Evolutionary conservation across 1,284 basidiomycete species (phyloP).

Genomic region (Megacollybia platyphylla): DNA sequence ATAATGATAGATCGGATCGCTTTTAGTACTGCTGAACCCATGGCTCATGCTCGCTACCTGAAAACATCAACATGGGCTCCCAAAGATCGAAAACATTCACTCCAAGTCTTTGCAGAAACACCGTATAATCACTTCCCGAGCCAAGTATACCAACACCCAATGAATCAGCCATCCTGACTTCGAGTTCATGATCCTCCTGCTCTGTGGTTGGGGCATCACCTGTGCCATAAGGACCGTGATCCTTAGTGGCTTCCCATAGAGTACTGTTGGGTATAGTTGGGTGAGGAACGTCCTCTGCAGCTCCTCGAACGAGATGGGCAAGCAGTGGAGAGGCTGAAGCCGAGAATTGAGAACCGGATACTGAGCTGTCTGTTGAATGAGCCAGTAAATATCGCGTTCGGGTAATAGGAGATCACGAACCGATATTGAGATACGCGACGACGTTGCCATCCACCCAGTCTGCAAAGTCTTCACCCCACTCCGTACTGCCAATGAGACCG

Average conservation of each 20-base stretch:
- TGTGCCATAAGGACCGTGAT: constrained; percentile 27
- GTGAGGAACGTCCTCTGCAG: constrained; percentile 48
- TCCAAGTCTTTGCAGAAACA: constrained; percentile 47
- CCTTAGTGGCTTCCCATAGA: constrained; percentile 38
- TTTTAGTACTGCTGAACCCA: constrained; percentile 31
- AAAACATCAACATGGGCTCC: constrained; percentile 67
- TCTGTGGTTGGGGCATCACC: constrained; percentile 1
- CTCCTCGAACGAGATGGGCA: constrained; percentile 45
- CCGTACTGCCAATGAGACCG: constrained; percentile 69
- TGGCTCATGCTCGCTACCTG: constrained; percentile 41
- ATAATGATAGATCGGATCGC: constrained; percentile 65
- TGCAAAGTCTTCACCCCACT: constrained; percentile 73
- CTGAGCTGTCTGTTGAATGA: constrained; percentile 38
- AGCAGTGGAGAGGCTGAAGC: constrained; percentile 55
- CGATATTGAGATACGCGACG: constrained; percentile 71
- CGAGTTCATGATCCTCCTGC: not conserved
- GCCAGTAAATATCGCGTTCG: constrained; percentile 4
- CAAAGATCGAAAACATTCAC: constrained; percentile 30
- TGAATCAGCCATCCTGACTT: not conserved
- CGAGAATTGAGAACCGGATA: constrained; percentile 43
- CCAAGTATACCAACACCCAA: constrained; percentile 24
- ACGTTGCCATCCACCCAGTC: constrained; percentile 60
- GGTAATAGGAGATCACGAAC: constrained; percentile 16
- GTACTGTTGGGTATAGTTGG: constrained; percentile 21
- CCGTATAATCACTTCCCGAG: constrained; percentile 66